A percentile compares a stretch with the other conserved stretches of the same genome.
These are phyloP conservation scores for Laguncularia racemosa DNA, from an alignment of 345 rosid genomes.

Conservation along the genomic window DNA sequence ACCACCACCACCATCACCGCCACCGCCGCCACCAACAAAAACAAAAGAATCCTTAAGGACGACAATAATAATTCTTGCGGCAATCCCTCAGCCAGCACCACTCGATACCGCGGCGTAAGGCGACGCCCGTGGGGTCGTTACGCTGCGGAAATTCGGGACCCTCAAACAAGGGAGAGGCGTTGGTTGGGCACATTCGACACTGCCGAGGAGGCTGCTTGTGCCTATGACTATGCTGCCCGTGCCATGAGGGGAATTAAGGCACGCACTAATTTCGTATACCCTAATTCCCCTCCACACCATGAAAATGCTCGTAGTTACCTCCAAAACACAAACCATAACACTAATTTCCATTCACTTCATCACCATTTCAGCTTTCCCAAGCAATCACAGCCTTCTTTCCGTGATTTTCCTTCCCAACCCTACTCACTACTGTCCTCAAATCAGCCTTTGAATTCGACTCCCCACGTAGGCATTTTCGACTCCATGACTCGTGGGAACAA, in stretches of 20 bases:
- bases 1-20: neutral
- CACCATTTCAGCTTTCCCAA: no score
- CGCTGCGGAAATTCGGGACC: slow-evolving; percentile 99
- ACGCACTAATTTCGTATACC: slow-evolving; percentile 79
- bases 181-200: slow-evolving; percentile 99
- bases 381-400: no score
- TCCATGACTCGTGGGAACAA: no score
- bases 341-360: no score
- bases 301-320: no score
- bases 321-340: no score
- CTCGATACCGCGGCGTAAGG: slow-evolving; percentile 93
- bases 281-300: slow-evolving; percentile 25
- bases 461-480: no score
- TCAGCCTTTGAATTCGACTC: no score
- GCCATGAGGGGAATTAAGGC: slow-evolving; percentile 88
- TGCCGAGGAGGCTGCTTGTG: slow-evolving; percentile 96
- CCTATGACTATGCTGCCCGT: slow-evolving; percentile 89
- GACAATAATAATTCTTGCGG: neutral
- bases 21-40: neutral
- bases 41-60: slow-evolving; percentile 3
- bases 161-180: slow-evolving; percentile 73
- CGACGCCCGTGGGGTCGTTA: slow-evolving; percentile 96
- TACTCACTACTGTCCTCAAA: no score
- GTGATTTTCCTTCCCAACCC: no score
- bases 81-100: slow-evolving; percentile 16